Evolutionary conservation across 768 basidiomycete genomes (phyloP).

Genomic region (Favolaschia claudopus): DNA sequence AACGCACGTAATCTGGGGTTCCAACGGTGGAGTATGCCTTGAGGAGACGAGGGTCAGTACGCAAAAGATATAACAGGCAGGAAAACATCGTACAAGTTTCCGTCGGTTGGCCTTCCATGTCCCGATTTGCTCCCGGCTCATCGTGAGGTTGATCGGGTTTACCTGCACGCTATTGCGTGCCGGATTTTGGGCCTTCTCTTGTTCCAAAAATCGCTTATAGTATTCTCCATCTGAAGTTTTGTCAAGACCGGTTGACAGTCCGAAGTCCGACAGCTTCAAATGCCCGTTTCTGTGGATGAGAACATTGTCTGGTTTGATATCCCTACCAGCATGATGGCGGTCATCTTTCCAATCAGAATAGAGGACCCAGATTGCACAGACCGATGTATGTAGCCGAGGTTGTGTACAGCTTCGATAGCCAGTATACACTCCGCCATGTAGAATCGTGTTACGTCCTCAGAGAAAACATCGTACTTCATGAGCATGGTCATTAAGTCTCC

Average conservation of each 20-base stretch:
- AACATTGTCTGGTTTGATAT: conserved; percentile 99
- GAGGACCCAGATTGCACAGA: conserved; percentile 43
- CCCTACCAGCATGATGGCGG: conserved; percentile 56
- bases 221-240: conserved; percentile 94
- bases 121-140: conserved; percentile 95
- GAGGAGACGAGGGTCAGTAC: conserved; percentile 4
- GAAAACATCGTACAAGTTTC: conserved; percentile 71
- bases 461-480: conserved; percentile 99
- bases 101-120: conserved; percentile 99
- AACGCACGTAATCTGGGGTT: conserved; percentile 48
- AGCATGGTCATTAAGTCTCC: conserved; percentile 99
- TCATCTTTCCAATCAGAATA: background rate
- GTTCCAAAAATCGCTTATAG: conserved; percentile 91
- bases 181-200: conserved; percentile 66
- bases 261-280: conserved; percentile 97
- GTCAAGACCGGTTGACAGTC: conserved; percentile 96
- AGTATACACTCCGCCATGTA: conserved; percentile 99
- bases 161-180: conserved; percentile 97
- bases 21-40: conserved; percentile 96
- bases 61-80: background rate
- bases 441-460: conserved; percentile 97
- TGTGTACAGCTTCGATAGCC: conserved; percentile 97
- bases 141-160: conserved; percentile 96
- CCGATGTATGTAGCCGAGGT: conserved; percentile 99
- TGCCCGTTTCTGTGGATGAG: conserved; percentile 97